Percentiles rank a stretch among this genome's conserved stretches.
These are phyloP conservation scores for Podaxis sp. DNA, from an alignment of 768 basidiomycete genomes.

Conservation along the genomic window DNA sequence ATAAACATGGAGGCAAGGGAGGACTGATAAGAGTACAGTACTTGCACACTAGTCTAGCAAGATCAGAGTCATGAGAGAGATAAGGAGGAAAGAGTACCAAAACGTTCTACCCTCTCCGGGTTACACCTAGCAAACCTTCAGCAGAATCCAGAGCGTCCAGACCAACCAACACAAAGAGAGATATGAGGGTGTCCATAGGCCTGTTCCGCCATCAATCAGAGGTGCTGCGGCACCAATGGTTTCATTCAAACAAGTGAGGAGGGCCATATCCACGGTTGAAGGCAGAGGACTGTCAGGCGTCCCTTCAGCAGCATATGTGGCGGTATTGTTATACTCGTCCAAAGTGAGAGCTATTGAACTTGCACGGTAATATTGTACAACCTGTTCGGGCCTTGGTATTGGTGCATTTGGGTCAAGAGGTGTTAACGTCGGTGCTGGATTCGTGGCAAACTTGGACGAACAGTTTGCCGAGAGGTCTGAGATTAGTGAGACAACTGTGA, in stretches of 20 bases:
- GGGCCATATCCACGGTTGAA: constrained; percentile 12
- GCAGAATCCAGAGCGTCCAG: background rate
- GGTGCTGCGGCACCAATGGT: constrained; percentile 22
- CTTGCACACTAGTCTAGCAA: background rate
- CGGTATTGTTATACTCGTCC: constrained; percentile 62
- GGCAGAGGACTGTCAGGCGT: constrained; percentile 18
- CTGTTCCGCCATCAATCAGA: constrained; percentile 18
- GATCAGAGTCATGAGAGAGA: background rate
- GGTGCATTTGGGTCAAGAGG: constrained; percentile 13
- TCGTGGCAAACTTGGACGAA: constrained; percentile 33
- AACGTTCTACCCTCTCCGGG: background rate
- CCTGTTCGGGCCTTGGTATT: constrained; percentile 42
- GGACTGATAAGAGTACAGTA: no score
- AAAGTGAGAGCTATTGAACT: constrained; percentile 54
- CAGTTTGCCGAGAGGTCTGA: constrained; percentile 42
- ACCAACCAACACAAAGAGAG: background rate
- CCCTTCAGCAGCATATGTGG: constrained; percentile 32
- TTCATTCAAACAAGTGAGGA: constrained; percentile 21
- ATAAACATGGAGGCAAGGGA: no score
- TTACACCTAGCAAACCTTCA: background rate
- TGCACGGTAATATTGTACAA: constrained; percentile 60
- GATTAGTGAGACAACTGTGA: constrained; percentile 41
- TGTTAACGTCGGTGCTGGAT: constrained; percentile 34
- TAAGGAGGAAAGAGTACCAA: background rate
- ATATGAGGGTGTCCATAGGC: background rate